Base-by-base conservation (phyloP, 2,329 filamentous ascomycete species). In the Colletotrichum cereale region DNA sequence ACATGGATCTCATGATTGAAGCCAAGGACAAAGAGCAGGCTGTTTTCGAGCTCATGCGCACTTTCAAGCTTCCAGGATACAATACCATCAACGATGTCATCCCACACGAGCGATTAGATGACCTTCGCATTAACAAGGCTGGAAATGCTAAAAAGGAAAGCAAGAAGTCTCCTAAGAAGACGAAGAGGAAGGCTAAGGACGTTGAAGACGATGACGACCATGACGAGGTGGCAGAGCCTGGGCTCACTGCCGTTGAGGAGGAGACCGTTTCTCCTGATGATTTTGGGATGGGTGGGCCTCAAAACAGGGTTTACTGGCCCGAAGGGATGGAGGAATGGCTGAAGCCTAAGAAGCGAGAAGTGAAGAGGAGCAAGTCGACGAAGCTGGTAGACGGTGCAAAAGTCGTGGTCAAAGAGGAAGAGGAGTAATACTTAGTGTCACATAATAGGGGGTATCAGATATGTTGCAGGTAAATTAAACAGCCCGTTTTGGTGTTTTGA, bases 1-100 rank as follows among this genome's bases (percentile, higher is more conserved):
- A 92, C 40, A 96, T 97, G 92, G 96, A 98, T 78, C 85, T 98
- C n/a, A 98, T 98, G 96, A 98, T 98, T 72, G 96, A 98, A 83
- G 96, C 96, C 58, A 98, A 98, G 80, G 96, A 98, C 78, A 98
- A 98, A 81, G 96, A 98, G 79, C 96, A 98, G 80, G 95, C 96
- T 0, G 94, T 98, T 0, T 97, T 98, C 76, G 94, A 97, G 74
- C 86, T 98, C 24, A 98, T 98, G 95, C 88, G 92, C 29, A 95
- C 87, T 0, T 97, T 95, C 80, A 95, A 92, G 76, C 85, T 98
- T 0, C 93, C 95, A 0, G 95, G 95, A 0, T 93, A 91, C 82
- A 86, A 96, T 26, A 87, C 82, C 0, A 90, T 97, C 78, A 92
- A 92, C 75, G 90, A 97, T 66, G 84, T 98, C 2, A 85, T 96